These are phyloP conservation scores for Coemansia sp. DNA, from an alignment of 192 early-diverging fungal genomes.

Conservation along the genomic window DNA sequence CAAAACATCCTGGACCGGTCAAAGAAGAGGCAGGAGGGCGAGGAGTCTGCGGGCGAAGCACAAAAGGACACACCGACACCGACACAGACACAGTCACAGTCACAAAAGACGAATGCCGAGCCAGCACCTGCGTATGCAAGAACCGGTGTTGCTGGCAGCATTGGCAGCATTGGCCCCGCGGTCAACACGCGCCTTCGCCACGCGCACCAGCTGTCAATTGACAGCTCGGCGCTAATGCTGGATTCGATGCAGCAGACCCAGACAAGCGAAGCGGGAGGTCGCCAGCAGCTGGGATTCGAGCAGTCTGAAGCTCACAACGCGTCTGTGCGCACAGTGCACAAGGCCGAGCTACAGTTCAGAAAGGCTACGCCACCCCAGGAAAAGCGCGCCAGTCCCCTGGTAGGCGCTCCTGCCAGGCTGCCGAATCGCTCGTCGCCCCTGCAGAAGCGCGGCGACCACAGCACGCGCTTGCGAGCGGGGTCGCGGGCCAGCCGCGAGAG, in stretches of 20 bases:
- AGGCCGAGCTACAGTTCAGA: constrained; percentile 47
- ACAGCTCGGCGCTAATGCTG: neutral
- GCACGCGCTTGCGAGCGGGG: constrained; percentile 8
- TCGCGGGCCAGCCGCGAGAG: constrained; percentile 35
- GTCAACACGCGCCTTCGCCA: neutral
- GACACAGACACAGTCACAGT: neutral
- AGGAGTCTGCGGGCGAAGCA: no score
- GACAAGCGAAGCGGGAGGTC: neutral
- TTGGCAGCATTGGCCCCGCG: constrained; percentile 1
- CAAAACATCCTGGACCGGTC: constrained; percentile 44
- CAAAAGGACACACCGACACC: neutral
- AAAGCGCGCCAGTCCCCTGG: constrained; percentile 1
- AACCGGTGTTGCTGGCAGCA: no score
- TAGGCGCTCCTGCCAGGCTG: constrained; percentile 9
- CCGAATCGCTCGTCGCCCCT: constrained; percentile 27
- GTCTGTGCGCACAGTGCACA: constrained; percentile 31
- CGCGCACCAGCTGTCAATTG: constrained; percentile 10
- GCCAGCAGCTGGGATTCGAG: constrained; percentile 6
- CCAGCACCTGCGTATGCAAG: no score
- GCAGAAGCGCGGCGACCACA: constrained; percentile 37
- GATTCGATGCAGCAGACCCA: neutral
- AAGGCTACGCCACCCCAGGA: constrained; percentile 10
- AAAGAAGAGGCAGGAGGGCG: constrained; percentile 27
- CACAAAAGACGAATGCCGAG: no score
- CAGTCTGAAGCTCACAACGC: constrained; percentile 18